Conservation (phyloP, 805 yeast species). For the Cyberlindnera bimundalis region DNA sequence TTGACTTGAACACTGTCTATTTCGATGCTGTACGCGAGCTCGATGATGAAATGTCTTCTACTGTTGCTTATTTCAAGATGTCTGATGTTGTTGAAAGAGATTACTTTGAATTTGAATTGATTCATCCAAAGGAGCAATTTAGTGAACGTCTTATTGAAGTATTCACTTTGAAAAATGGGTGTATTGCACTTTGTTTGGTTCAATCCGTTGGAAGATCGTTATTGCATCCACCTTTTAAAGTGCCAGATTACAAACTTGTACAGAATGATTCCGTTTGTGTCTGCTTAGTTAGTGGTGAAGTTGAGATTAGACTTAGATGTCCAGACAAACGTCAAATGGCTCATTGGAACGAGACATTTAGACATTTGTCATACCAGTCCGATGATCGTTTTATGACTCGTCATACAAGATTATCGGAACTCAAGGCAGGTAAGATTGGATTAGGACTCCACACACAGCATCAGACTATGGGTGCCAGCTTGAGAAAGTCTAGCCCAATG, state of each 20-base stretch:
- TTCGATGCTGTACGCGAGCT: conserved; percentile 21
- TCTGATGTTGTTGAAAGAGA: conserved; percentile 23
- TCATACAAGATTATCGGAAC: conserved; percentile 9
- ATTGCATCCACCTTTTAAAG: conserved; percentile 23
- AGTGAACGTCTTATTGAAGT: conserved; percentile 19
- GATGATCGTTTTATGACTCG: conserved; percentile 5
- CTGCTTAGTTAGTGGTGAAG: conserved; percentile 3
- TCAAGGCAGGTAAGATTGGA: conserved; percentile 20
- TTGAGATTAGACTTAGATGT: conserved; percentile 18
- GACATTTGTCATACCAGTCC: conserved; percentile 6
- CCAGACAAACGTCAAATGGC: conserved; percentile 24
- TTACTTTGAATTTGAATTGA: conserved; percentile 22
- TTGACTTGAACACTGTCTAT: conserved; percentile 20
- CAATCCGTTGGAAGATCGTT: conserved; percentile 24
- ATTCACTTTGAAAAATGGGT: conserved; percentile 16
- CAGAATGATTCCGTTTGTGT: conserved; percentile 14
- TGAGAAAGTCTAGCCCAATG: conserved; percentile 21
- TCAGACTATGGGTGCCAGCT: conserved; percentile 3
- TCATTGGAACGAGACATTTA: conserved; percentile 21
- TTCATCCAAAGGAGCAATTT: conserved; percentile 8
- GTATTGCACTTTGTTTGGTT: conserved; percentile 24
- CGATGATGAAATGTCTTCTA: conserved; percentile 2
- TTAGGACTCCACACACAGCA: conserved; percentile 18
- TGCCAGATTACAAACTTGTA: conserved; percentile 13
- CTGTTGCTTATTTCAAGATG: conserved; percentile 20